Evolutionary conservation across 352 stramenopile species (phyloP).

Genomic region (Phytopythium litorale): DNA sequence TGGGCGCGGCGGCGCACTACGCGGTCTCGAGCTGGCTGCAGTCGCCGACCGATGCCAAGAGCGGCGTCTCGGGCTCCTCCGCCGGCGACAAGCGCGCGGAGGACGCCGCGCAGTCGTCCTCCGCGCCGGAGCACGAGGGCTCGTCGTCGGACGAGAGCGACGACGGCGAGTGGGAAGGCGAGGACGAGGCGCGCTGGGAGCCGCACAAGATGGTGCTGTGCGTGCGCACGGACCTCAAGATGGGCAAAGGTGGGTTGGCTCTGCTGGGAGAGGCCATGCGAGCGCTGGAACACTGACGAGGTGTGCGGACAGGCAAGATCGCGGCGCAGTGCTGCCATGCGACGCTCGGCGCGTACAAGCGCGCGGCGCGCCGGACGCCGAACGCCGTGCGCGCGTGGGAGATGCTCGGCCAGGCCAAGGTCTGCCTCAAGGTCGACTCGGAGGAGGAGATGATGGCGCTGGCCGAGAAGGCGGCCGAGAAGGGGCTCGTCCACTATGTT

Average conservation of each 20-base stretch:
- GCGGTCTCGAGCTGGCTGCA: constrained; percentile 37
- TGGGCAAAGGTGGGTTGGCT: constrained; percentile 90
- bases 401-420: constrained; percentile 81
- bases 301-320: constrained; percentile 55
- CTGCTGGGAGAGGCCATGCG: no score
- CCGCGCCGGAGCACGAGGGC: no score
- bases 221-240: constrained; percentile 94
- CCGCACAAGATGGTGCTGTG: constrained; percentile 94
- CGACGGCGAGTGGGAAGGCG: constrained; percentile 61
- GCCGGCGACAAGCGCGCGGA: neutral
- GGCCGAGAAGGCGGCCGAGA: constrained; percentile 51
- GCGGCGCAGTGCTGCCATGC: constrained; percentile 88
- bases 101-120: neutral
- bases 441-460: constrained; percentile 79
- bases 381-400: constrained; percentile 73
- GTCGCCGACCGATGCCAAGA: neutral
- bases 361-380: constrained; percentile 74
- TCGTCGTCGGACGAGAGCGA: constrained; percentile 36
- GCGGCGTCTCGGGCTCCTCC: neutral
- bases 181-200: constrained; percentile 50
- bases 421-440: constrained; percentile 83
- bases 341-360: constrained; percentile 94
- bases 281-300: neutral
- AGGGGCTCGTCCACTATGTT: constrained; percentile 74
- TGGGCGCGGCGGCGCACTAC: constrained; percentile 69